Evolutionary conservation across 2,329 filamentous ascomycete genomes (phyloP).

Genomic region (Madurella fahalii): DNA sequence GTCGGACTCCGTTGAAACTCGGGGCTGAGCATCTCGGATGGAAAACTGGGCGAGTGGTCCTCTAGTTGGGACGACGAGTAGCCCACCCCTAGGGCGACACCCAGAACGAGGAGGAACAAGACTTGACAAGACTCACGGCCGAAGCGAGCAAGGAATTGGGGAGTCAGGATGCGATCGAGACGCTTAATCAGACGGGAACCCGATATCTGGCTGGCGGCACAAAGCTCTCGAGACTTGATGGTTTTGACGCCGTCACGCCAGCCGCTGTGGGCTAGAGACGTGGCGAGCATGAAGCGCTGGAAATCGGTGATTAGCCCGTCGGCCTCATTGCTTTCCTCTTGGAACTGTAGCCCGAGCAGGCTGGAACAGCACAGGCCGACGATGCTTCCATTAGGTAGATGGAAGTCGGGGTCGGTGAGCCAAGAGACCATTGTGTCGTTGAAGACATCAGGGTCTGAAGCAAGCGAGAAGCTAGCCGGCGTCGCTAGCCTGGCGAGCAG

Average conservation of each 20-base stretch:
- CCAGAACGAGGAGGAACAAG: slow-evolving; percentile 30
- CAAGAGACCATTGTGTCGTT: slow-evolving; percentile 28
- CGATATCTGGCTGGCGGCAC: slow-evolving; percentile 25
- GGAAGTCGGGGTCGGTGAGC: slow-evolving; percentile 26
- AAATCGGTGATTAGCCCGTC: slow-evolving; percentile 28
- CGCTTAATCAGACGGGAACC: slow-evolving; percentile 29
- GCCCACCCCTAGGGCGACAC: slow-evolving; percentile 29
- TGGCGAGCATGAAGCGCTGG: slow-evolving; percentile 29
- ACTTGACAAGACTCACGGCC: slow-evolving; percentile 26
- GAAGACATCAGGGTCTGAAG: slow-evolving; percentile 18
- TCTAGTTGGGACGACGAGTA: slow-evolving; percentile 23
- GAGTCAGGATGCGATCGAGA: slow-evolving; percentile 31
- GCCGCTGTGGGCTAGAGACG: slow-evolving; percentile 28
- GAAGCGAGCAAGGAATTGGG: slow-evolving; percentile 28
- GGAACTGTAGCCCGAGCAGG: slow-evolving; percentile 23
- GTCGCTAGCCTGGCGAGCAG: slow-evolving; percentile 24
- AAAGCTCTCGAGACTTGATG: slow-evolving; percentile 22
- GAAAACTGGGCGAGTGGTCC: slow-evolving; percentile 19
- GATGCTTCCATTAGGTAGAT: slow-evolving; percentile 28
- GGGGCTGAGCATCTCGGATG: slow-evolving; percentile 20
- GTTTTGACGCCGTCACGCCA: slow-evolving; percentile 16
- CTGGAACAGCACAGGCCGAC: slow-evolving; percentile 29
- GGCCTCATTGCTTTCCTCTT: slow-evolving; percentile 19
- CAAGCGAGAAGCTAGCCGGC: slow-evolving; percentile 20
- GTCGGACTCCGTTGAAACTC: slow-evolving; percentile 32